Percentiles rank a stretch among this genome's conserved stretches.
Evolutionary conservation across 225 moss, liverwort and hornwort species (phyloP).

Genomic region (Bryoerythrophyllum caledonicum): DNA sequence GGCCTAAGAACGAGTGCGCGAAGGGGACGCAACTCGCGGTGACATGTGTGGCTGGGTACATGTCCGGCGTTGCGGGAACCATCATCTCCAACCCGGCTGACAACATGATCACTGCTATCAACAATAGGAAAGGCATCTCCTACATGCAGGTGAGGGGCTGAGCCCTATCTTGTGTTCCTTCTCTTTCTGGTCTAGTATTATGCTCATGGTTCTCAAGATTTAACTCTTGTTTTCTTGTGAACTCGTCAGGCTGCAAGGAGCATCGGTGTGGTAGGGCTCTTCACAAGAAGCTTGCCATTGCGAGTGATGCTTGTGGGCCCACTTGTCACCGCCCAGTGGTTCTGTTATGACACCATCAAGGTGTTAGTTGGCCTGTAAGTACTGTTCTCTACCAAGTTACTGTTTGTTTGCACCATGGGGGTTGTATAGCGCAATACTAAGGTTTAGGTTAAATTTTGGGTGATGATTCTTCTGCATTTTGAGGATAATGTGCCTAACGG

Average conservation of each 20-base stretch:
- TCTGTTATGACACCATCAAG: constrained; percentile 56
- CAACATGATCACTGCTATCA: constrained; percentile 61
- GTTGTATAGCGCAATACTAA: too few species aligned
- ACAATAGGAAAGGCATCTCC: constrained; percentile 49
- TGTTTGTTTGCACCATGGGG: background rate
- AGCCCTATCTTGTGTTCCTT: too few species aligned
- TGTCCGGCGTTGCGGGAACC: constrained; percentile 56
- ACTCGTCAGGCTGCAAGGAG: constrained; percentile 48
- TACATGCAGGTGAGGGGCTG: constrained; percentile 37
- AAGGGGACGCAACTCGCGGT: constrained; percentile 55
- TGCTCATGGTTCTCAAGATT: too few species aligned
- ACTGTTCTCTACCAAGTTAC: background rate
- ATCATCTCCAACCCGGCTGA: constrained; percentile 69
- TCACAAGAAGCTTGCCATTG: constrained; percentile 67
- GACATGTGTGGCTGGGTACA: constrained; percentile 60
- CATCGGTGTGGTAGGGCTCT: constrained; percentile 57
- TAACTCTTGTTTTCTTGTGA: background rate
- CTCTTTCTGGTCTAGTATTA: too few species aligned
- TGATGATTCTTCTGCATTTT: background rate
- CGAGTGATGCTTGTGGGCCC: constrained; percentile 73
- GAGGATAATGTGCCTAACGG: background rate
- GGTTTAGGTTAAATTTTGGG: too few species aligned
- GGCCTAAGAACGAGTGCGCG: constrained; percentile 42
- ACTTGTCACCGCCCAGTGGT: constrained; percentile 67
- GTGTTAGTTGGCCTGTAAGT: constrained; percentile 62